phyloP scores from a whole-genome alignment of 2,329 filamentous ascomycete species.

The Westerdykella ornata region DNA sequence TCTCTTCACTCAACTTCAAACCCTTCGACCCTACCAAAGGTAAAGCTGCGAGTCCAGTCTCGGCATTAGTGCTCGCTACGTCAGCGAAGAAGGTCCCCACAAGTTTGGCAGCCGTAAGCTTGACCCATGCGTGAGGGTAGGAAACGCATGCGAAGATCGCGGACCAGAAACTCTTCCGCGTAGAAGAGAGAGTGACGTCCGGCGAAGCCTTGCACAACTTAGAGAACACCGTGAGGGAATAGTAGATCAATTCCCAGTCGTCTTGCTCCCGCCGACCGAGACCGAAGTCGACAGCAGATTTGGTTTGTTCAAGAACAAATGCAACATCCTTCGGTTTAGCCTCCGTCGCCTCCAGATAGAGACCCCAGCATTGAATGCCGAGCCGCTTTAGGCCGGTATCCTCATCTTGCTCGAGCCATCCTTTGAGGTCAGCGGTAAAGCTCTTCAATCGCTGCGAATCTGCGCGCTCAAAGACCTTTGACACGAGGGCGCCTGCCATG shows the following conservation, averaged over 20 bases:
- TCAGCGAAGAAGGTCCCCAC: constrained; percentile 73
- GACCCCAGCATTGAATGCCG: constrained; percentile 71
- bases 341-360: constrained; percentile 70
- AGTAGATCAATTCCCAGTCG: constrained; percentile 68
- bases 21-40: constrained; percentile 65
- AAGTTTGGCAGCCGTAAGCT: constrained; percentile 67
- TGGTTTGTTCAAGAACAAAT: constrained; percentile 49
- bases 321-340: constrained; percentile 59
- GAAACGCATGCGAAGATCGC: constrained; percentile 62
- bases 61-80: constrained; percentile 59
- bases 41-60: constrained; percentile 48
- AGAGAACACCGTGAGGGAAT: constrained; percentile 61
- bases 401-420: constrained; percentile 69
- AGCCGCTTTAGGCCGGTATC: constrained; percentile 65
- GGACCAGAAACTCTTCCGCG: constrained; percentile 62
- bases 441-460: constrained; percentile 64
- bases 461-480: constrained; percentile 71
- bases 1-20: constrained; percentile 57
- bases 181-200: constrained; percentile 53
- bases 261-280: constrained; percentile 46
- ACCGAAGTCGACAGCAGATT: constrained; percentile 48
- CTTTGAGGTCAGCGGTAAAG: constrained; percentile 63
- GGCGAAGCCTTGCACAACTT: constrained; percentile 63
- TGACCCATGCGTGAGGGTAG: constrained; percentile 66
- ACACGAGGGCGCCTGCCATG: constrained; percentile 72